Base-by-base conservation (phyloP, 805 yeast genomes). In the Suhomyces pyralidae region DNA sequence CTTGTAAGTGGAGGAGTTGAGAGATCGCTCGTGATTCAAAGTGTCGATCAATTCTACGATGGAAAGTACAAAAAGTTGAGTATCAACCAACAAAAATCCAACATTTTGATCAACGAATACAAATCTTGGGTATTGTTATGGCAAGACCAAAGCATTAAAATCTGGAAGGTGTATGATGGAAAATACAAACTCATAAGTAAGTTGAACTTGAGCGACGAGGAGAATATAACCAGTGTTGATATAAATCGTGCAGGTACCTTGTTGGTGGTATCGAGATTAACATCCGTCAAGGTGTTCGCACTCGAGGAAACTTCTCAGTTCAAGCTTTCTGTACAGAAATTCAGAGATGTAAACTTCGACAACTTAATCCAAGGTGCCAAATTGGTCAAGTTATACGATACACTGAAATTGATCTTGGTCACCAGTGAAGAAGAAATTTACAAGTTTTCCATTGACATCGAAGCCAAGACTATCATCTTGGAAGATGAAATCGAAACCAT, bases 1-100 rank as follows among this genome's bases (percentile, higher is more conserved):
- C 74, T 93, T 50, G 83, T 88, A 2, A 85, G 92, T 58, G 96
- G 94, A 46, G 96, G 96, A 61, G 89, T 86, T 19, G 96, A 89
- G 63, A 80, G 86, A 64, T 76, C 83, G 19, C 70, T 90, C 48
- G 86, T 84, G 3, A 78, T 85, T 22, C 87, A 83, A 62, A 82
- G 94, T 1, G 70, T 85, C 25, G 77, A 78, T 26, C 78, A 84
- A 52, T 93, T 94, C 66, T 79, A 77, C 56, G 87, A 83, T 61
- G 90, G 92, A 25, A 82, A 82, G 51, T 85, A 85, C 60, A 77
- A 83, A 55, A 90, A 88, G 66, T 68, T 94, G 32, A 82, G 92
- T 24, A 75, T 83, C 46, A 78, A 79, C 48, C 89, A 86, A 58
- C 82, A 77, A 58, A 65, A 68, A 14, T 78, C 85, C 10, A 82